Conservation (phyloP, 805 yeast species). For the Komagataella phaffii region DNA sequence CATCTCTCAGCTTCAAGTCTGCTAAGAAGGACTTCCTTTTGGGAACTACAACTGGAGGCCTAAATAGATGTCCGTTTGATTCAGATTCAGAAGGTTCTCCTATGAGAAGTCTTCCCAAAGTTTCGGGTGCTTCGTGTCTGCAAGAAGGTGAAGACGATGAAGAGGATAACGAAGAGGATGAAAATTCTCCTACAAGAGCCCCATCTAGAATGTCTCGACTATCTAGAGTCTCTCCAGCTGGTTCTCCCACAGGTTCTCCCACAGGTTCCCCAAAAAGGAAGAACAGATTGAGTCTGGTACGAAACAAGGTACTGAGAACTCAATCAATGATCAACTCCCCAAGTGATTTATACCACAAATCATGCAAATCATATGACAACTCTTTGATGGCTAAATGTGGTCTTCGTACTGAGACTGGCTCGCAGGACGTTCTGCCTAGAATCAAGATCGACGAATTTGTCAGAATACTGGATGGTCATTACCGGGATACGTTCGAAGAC, state of each 20-base stretch:
- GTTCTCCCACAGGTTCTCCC: neutral
- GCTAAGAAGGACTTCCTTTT: neutral
- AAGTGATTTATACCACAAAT: constrained; percentile 1
- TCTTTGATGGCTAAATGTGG: constrained; percentile 15
- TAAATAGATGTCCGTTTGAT: neutral
- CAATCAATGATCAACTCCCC: constrained; percentile 45
- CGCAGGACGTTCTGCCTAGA: constrained; percentile 56
- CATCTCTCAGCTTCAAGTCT: neutral
- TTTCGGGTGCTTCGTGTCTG: neutral
- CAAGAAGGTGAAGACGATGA: neutral
- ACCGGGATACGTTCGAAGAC: constrained; percentile 36
- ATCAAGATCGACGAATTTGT: constrained; percentile 46
- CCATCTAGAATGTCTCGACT: neutral
- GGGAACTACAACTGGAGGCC: neutral
- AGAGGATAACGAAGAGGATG: neutral
- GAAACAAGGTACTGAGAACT: constrained; percentile 38
- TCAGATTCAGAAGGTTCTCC: neutral
- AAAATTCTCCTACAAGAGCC: neutral
- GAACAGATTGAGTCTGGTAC: constrained; percentile 3
- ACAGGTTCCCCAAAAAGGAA: neutral
- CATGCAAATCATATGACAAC: constrained; percentile 4
- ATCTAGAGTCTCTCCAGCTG: neutral
- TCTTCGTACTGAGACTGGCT: constrained; percentile 27
- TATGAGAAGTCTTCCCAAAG: neutral
- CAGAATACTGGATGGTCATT: constrained; percentile 41